Base-by-base conservation (phyloP, 352 stramenopile genomes). In the Phytopythium cucurbitacearum region DNA sequence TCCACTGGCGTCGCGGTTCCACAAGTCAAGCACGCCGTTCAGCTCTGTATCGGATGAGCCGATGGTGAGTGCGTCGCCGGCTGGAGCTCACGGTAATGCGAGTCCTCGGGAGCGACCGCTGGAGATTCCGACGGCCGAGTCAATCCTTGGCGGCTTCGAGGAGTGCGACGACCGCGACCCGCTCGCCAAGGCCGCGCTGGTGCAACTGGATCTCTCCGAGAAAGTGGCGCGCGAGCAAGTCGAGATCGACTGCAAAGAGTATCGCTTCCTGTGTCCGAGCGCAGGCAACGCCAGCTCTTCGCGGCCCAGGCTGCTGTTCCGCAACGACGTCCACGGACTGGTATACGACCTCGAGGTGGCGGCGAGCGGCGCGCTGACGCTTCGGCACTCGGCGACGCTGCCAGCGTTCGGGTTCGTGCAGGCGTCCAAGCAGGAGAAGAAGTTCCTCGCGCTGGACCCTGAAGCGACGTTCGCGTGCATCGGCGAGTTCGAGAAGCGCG, bases 381-480 rank as follows among this genome's bases (percentile, higher is more conserved):
- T 92, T 16, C 38, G 28, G 0, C 84, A 94, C 41, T 56, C 63
- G 21, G 52, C 69, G 12, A 90, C 82, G 5, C 65, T 92, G 13
- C 82, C 76, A 48, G 85, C 85, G 0, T 92, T 94, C 44, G 85
- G 81, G 2, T 94, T 90, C 38, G 85, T 94, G 3, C 85, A 94
- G 57, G 85, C 85, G 11, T 94, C 85, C 41, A 94, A 94, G 64
- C 79, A 91, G 50, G 78, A 92, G 53, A 92, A 92, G 53, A 94
- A 92, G 70, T 91, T 87, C 52, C 67, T 91, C 69, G 73, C 68
- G 11, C 80, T 84, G 41, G 69, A 88, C 12, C 59, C 74, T 5
- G 57, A 53, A 0, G 76, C 65, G 2, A 64, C 65, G 33, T 73
- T 94, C n/a, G 80, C 85, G 15, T 77, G 65, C 45, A 86, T 93